Evolutionary conservation across 2,329 filamentous ascomycete species (phyloP).

Genomic region (Fusarium sacchari): DNA sequence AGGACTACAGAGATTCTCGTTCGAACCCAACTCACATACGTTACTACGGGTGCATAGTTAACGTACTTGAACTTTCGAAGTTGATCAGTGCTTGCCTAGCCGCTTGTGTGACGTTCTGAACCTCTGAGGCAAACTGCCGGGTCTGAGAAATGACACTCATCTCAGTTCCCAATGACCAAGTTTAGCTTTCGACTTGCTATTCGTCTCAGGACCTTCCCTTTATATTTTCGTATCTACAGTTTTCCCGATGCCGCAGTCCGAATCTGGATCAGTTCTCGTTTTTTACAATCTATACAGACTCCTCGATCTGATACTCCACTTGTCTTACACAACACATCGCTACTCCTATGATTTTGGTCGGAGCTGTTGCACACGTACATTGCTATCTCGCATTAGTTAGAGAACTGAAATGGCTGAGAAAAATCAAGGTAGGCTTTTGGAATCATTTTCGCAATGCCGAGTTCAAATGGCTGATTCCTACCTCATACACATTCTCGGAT

Average conservation of each 20-base stretch:
- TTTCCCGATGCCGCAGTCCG: neutral
- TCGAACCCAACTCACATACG: neutral
- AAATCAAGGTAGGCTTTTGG: accelerated
- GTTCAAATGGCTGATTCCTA: no score
- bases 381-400: neutral
- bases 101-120: neutral
- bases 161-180: no score
- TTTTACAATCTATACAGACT: no score
- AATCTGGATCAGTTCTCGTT: accelerated
- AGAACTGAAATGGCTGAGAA: neutral
- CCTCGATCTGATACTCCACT: no score
- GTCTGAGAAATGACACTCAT: neutral
- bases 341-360: neutral
- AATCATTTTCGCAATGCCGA: neutral
- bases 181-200: neutral
- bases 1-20: neutral
- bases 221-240: accelerated
- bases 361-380: neutral
- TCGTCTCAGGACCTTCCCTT: neutral
- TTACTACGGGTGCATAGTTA: accelerated
- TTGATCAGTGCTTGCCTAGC: neutral
- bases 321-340: neutral
- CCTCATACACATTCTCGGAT: neutral
- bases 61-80: neutral
- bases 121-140: neutral